Evolutionary conservation across 2,329 filamentous ascomycete species (phyloP).

Genomic region (Exophiala calicioides): DNA sequence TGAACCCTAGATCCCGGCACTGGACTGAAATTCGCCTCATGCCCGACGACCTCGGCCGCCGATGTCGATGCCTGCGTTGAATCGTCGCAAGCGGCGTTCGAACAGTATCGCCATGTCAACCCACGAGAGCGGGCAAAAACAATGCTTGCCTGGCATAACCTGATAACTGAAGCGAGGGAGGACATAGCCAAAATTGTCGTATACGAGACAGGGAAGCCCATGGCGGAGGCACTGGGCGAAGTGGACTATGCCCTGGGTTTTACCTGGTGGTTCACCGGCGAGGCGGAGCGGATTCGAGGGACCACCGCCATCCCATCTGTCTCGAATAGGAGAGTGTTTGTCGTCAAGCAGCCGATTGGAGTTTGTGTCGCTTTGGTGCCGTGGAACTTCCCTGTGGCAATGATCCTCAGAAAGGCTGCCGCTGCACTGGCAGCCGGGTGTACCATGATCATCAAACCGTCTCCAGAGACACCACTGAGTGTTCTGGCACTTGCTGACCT

Average conservation of each 20-base stretch:
- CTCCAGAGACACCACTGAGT: slow-evolving; percentile 65
- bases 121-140: slow-evolving; percentile 63
- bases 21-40: slow-evolving; percentile 53
- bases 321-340: slow-evolving; percentile 66
- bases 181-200: slow-evolving; percentile 65
- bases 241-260: slow-evolving; percentile 59
- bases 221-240: slow-evolving; percentile 56
- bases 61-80: slow-evolving; percentile 64
- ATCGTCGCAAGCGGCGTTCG: slow-evolving; percentile 61
- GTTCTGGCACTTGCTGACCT: slow-evolving; percentile 56
- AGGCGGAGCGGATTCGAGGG: slow-evolving; percentile 63
- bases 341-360: slow-evolving; percentile 73
- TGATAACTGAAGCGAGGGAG: slow-evolving; percentile 63
- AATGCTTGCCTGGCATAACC: slow-evolving; percentile 64
- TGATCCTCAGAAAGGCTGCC: slow-evolving; percentile 68
- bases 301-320: slow-evolving; percentile 57
- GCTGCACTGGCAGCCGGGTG: slow-evolving; percentile 71
- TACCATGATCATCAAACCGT: slow-evolving; percentile 73
- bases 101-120: slow-evolving; percentile 60
- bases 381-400: slow-evolving; percentile 71
- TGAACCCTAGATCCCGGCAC: slow-evolving; percentile 58
- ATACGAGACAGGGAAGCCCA: slow-evolving; percentile 62
- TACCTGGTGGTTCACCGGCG: slow-evolving; percentile 61
- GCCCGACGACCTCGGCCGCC: slow-evolving; percentile 52
- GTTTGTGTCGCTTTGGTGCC: slow-evolving; percentile 69